Percentiles rank a stretch among this genome's conserved stretches.
Conservation (phyloP, 257 asterid genomes). For the Solanum acaule region DNA sequence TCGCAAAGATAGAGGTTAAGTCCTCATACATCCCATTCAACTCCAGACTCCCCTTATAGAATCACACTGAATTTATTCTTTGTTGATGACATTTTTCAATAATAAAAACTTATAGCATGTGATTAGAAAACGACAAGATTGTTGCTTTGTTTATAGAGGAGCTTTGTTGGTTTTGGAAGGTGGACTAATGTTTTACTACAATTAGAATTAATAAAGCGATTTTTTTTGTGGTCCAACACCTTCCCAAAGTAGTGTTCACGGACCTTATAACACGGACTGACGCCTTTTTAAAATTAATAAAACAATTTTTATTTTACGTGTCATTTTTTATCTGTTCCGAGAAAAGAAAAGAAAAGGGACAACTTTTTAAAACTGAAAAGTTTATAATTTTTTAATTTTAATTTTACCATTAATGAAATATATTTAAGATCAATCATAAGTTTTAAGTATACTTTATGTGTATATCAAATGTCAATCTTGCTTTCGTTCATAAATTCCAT, state of each 20-base stretch:
- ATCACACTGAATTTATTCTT: too few relatives aligned
- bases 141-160: neutral
- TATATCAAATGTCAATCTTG: too few relatives aligned
- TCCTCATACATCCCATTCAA: too few relatives aligned
- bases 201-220: neutral
- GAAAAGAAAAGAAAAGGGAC: too few relatives aligned
- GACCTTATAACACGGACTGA: too few relatives aligned
- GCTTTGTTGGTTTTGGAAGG: neutral
- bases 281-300: neutral
- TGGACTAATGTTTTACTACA: neutral
- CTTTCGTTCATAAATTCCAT: neutral
- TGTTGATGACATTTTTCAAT: neutral
- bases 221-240: neutral
- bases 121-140: neutral
- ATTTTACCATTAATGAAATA: neutral
- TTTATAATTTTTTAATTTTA: neutral
- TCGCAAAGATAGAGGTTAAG: neutral
- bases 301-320: neutral
- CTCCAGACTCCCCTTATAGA: neutral
- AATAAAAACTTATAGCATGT: neutral
- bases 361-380: neutral
- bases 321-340: rapidly evolving
- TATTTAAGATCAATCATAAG: too few relatives aligned
- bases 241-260: too few relatives aligned
- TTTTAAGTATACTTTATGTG: too few relatives aligned